A percentile compares a stretch with the other conserved stretches of the same genome.
These are phyloP conservation scores for Colletotrichum tropicicola DNA, from an alignment of 2,329 filamentous ascomycete genomes.

Conservation along the genomic window DNA sequence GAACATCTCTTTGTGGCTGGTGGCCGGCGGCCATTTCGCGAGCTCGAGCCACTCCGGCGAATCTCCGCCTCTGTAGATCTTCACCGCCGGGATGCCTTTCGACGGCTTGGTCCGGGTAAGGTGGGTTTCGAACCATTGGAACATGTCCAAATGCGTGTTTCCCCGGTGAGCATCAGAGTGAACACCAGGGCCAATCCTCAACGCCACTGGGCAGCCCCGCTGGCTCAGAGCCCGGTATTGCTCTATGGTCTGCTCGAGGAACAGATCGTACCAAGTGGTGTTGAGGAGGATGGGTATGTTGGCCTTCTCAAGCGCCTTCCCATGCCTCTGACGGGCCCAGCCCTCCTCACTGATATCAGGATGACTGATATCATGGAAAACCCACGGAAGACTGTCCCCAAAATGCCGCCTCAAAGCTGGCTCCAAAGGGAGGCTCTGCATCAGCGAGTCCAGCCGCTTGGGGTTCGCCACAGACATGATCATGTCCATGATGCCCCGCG, in stretches of 20 bases:
- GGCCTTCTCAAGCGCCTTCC: slow-evolving; percentile 26
- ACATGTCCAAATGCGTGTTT: slow-evolving; percentile 3
- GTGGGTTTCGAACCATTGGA: slow-evolving; percentile 21
- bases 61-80: slow-evolving; percentile 28
- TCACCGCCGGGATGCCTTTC: not conserved
- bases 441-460: not conserved
- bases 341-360: slow-evolving; percentile 20
- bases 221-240: slow-evolving; percentile 25
- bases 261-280: slow-evolving; percentile 33
- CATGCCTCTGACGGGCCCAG: slow-evolving; percentile 13
- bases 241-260: slow-evolving; percentile 28
- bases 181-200: slow-evolving; percentile 32
- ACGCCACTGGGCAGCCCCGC: slow-evolving; percentile 25
- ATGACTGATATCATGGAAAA: slow-evolving; percentile 11
- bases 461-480: not conserved
- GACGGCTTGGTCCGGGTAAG: not conserved
- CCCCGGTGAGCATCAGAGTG: slow-evolving; percentile 18
- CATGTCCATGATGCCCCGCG: not conserved
- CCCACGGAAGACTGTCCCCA: slow-evolving; percentile 11
- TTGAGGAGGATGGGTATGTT: slow-evolving; percentile 30
- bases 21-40: slow-evolving; percentile 26
- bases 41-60: slow-evolving; percentile 27
- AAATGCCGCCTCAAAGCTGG: slow-evolving; percentile 20
- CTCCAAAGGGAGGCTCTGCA: slow-evolving; percentile 18
- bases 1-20: slow-evolving; percentile 5